Base-by-base conservation (phyloP, 2,329 filamentous ascomycete genomes). In the Fusarium sororula region DNA sequence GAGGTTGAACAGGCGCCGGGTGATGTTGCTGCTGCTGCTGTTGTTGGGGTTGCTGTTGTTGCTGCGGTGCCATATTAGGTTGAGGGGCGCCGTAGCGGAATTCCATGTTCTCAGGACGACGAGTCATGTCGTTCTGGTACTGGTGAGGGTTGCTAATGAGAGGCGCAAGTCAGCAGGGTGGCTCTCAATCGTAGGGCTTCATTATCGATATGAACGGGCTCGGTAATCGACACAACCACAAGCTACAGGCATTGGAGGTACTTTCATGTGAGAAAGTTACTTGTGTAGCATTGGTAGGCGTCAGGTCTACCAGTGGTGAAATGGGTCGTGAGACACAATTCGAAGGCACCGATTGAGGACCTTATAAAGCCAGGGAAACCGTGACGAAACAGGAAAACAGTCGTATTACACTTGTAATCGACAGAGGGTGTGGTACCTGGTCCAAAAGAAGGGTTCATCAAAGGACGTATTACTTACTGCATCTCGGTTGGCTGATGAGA, bases 391-490 rank as follows among this genome's bases (percentile, higher is more conserved):
- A 60, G 70, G 51, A 67, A 32, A 63, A 73, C 72, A 74, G 70
- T 35, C 32, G 74, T 62, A 58, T 63, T 55, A 51, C 42, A 59
- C 61, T 63, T 71, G 76, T 67, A 73, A 73, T 72, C 62, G 54
- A 64, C 41, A 63, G 20, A 67, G 47, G 48, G 63, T 42, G 56
- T 73, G 61, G 69, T 70, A 57, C 66, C 59, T 55, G 68, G 65
- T 66, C 57, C 68, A 80, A 56, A 74, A 73, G 78, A 76, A 72
- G 80, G 81, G 80, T 66, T 66, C 76, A 68, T 81, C 67, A 80
- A 82, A 80, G 81, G 84, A 89, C 86, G 35, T 80, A 80, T 84
- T 85, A 89, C 88, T 89, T 84, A 90, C 88, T 89, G 87, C 81
- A 89, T 87, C 75, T 88, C 87, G 83, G 86, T 87, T 76, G 85